Evolutionary conservation across 371 early-diverging fungal species (phyloP).

Genomic region (Rhizomucor pusillus): DNA sequence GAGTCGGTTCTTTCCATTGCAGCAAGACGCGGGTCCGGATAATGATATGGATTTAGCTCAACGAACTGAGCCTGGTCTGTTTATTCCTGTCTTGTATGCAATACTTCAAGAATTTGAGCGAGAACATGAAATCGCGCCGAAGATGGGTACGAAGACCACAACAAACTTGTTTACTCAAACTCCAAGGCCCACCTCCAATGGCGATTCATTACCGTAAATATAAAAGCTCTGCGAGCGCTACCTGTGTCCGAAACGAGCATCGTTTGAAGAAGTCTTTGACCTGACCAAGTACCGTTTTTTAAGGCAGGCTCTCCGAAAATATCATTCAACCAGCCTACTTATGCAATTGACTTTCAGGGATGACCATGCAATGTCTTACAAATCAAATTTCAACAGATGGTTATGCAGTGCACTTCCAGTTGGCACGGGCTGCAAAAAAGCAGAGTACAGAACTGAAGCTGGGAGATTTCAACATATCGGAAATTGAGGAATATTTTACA

Average conservation of each 20-base stretch:
- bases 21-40: no score
- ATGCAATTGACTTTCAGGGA: no score
- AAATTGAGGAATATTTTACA: background rate
- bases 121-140: background rate
- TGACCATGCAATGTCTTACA: background rate
- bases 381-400: background rate
- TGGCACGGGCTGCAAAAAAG: background rate
- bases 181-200: background rate
- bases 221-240: background rate
- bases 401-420: background rate
- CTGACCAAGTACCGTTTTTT: background rate
- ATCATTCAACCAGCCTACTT: background rate
- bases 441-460: background rate
- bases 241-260: no score
- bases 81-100: background rate
- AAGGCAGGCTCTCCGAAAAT: background rate
- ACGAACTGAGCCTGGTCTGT: background rate
- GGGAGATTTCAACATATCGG: background rate
- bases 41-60: no score
- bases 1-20: no score
- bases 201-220: background rate
- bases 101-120: background rate
- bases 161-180: no score
- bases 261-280: background rate
- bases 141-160: no score